A percentile compares a stretch with the other conserved stretches of the same genome.
These are phyloP conservation scores for Isatis tinctoria DNA, from an alignment of 345 rosid species.

Conservation along the genomic window DNA sequence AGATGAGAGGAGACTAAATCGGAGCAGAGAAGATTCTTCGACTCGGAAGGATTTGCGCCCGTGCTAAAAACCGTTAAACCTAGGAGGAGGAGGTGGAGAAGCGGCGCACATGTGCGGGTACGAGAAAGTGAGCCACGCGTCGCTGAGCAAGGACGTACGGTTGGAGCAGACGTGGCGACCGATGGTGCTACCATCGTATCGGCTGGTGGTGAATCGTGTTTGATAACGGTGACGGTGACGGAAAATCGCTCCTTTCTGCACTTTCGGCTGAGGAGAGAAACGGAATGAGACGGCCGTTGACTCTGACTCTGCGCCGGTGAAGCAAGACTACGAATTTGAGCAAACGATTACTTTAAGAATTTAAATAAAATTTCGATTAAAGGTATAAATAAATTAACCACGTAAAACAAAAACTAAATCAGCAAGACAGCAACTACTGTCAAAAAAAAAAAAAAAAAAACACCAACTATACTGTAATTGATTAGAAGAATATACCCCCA, in stretches of 20 bases:
- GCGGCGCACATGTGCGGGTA: not conserved
- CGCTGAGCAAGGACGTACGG: not conserved
- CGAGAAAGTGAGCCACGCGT: conserved; percentile 23
- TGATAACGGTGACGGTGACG: conserved; percentile 4
- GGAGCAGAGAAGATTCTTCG: conserved; percentile 6
- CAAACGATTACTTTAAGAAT: too few relatives aligned
- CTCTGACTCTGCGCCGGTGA: not conserved
- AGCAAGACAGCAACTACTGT: too few relatives aligned
- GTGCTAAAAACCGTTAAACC: conserved; percentile 1
- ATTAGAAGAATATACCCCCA: too few relatives aligned
- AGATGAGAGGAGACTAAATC: not conserved
- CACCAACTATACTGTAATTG: too few relatives aligned
- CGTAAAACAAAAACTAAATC: too few relatives aligned
- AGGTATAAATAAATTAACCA: too few relatives aligned
- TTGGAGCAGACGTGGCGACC: conserved; percentile 12
- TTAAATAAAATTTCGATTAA: too few relatives aligned
- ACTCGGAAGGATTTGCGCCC: not conserved
- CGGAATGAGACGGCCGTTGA: not conserved
- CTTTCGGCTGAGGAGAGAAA: not conserved
- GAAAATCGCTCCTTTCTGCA: not conserved
- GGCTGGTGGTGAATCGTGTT: not conserved
- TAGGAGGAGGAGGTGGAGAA: not conserved
- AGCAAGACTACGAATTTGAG: too few relatives aligned
- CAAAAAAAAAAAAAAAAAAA: too few relatives aligned
- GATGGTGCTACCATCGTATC: not conserved